Evolutionary conservation across 208 protist species (phyloP), one percentile per base, ranked within the genome.

Genomic region (Leptomonas pyrrhocoris): DNA sequence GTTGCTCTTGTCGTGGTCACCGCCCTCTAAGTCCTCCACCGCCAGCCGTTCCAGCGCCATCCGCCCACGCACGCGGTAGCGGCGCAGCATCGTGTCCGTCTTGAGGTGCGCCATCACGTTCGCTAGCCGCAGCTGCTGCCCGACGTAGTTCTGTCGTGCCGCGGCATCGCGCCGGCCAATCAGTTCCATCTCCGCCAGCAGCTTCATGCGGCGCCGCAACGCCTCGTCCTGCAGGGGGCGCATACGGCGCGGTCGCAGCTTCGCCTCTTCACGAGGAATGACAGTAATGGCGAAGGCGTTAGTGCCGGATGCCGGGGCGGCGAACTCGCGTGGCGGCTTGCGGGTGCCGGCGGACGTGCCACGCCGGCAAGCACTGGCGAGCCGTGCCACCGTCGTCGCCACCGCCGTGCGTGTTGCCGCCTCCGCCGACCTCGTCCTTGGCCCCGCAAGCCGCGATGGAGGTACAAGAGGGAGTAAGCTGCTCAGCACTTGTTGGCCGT

Each of bases 61-160:
- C 1, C 72, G 72, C 0, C 72, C 46, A 1, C 36, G 63, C 2
- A 50, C 58, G 43, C 72, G 59, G 45, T 67, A 77, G 0, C 72
- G 72, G 12, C 72, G 72, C 58, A 68, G 45, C 72, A 77, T 77
- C 15, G 57, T 46, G 23, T 77, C 72, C 11, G 72, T 67, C 42
- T 71, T 23, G 2, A 61, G 30, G 13, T 68, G 42, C n/a, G 72
- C 53, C 50, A 77, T 71, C 8, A 57, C 58, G 38, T 67, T 77
- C 18, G 64, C 46, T 31, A 77, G 48, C 0, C 48, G 45, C 36
- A 77, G 72, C 40, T 77, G 72, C 65, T 77, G 72, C 21, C 66
- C 64, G 13, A 68, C 34, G 57, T 77, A 77, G 21, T 49, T 28
- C 25, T 77, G 72, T 18, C 72, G 72, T 2, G 64, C 63, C n/a